A percentile compares a stretch with the other conserved stretches of the same genome.
phyloP scores from a whole-genome alignment of 116 monocot genomes.

The Papilionanthe hybrid region DNA sequence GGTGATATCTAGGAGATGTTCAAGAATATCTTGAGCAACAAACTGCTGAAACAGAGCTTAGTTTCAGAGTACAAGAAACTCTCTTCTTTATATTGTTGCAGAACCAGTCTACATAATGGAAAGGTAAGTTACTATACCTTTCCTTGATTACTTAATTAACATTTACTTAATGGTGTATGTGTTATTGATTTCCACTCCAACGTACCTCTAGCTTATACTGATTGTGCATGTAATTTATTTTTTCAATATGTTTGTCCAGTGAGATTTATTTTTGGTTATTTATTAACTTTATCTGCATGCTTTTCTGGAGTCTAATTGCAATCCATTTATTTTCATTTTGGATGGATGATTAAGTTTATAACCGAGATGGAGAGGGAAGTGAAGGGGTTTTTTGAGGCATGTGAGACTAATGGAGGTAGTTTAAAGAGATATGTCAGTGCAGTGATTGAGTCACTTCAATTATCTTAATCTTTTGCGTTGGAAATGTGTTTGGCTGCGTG shows the following conservation, averaged over 20 bases:
- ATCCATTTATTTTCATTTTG: not conserved
- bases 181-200: not conserved
- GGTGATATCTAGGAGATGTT: not conserved
- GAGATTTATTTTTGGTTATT: not conserved
- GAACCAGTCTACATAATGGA: conserved; percentile 4
- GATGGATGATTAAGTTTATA: not conserved
- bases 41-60: not conserved
- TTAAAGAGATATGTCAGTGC: too few relatives aligned
- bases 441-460: too few relatives aligned
- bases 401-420: not conserved
- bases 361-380: not conserved
- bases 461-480: too few relatives aligned
- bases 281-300: not conserved
- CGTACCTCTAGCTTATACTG: not conserved
- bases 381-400: not conserved
- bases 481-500: too few relatives aligned
- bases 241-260: not conserved
- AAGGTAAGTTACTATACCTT: not conserved
- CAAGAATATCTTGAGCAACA: not conserved
- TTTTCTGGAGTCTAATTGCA: not conserved
- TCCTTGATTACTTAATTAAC: not conserved
- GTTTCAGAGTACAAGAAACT: not conserved
- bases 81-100: not conserved
- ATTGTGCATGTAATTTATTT: not conserved
- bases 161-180: not conserved